A percentile compares a stretch with the other conserved stretches of the same genome.
Evolutionary conservation across 257 asterid genomes (phyloP).

Genomic region (Primulina tabacum): DNA sequence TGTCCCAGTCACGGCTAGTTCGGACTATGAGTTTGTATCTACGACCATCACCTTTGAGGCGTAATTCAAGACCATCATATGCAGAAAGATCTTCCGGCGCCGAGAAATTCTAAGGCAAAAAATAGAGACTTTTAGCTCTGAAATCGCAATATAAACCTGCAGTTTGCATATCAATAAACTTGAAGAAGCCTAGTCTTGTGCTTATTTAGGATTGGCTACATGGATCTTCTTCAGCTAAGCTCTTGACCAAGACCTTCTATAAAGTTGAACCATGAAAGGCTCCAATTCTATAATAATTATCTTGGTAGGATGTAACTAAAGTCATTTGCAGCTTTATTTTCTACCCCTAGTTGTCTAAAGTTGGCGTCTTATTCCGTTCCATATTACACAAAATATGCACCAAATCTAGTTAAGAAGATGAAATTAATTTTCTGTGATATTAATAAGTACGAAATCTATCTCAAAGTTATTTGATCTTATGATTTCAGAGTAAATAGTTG

Average conservation of each 20-base stretch:
- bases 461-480: background rate
- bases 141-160: background rate
- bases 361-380: background rate
- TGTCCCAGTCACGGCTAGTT: constrained; percentile 91
- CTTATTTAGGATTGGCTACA: background rate
- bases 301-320: background rate
- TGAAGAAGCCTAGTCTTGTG: background rate
- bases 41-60: constrained; percentile 82
- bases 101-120: constrained; percentile 63
- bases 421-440: background rate
- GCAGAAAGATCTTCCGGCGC: constrained; percentile 86
- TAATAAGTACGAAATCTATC: background rate
- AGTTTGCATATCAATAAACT: constrained; percentile 3
- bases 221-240: background rate
- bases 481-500: background rate
- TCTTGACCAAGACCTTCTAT: background rate
- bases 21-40: constrained; percentile 82
- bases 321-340: background rate
- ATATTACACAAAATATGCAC: background rate
- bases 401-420: background rate
- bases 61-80: constrained; percentile 88
- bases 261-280: background rate
- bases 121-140: constrained; percentile 7
- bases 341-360: background rate
- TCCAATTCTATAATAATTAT: no score